Base-by-base conservation (phyloP, 1,284 basidiomycete genomes). In the Chiua sp. region DNA sequence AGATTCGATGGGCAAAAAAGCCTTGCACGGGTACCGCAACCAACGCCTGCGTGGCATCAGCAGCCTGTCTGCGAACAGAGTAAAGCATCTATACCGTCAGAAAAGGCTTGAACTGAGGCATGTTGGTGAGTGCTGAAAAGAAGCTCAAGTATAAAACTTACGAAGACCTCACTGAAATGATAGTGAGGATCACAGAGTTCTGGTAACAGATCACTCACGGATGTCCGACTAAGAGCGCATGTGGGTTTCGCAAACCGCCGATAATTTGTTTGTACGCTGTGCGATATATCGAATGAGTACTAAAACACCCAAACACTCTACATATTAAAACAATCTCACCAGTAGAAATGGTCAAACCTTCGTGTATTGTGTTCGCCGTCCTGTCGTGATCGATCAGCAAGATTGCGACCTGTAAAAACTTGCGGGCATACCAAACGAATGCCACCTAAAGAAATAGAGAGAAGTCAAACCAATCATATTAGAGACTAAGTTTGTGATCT, bases 241-340 rank as follows among this genome's bases (percentile, higher is more conserved):
- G 7, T 23, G 51, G 51, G 42, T 52, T 18, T 16, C 2, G 5
- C 35, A 70, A 16, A 11, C 53, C 51, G n/a, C 15, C 50, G n/a
- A 64, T 37, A 3, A 69, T 51, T 44, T 51, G 49, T 35, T 68
- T 67, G 52, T 59, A 70, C 2, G 22, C 68, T 67, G 13, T 47
- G 22, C 10, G 8, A 13, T 4, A n/a, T 6, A 15, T 4, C 3
- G 44, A 12, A 16, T 51, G 4, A 64, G 42, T n/a, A n/a, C n/a
- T 3, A 12, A 51, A 12, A 33, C 13, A 5, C 8, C 18, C 13
- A 5, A 16, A 23, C 15, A 15, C 16, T 16, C 2, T 5, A 20
- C 8, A n/a, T 18, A 0, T 8, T 33, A 32, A 32, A n/a, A 16
- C 3, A 37, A 12, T 55, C 65, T 3, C 26, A 65, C 64, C 23